Base-by-base conservation (phyloP, 2,329 filamentous ascomycete genomes). In the Bipolaris sorokiniana region DNA sequence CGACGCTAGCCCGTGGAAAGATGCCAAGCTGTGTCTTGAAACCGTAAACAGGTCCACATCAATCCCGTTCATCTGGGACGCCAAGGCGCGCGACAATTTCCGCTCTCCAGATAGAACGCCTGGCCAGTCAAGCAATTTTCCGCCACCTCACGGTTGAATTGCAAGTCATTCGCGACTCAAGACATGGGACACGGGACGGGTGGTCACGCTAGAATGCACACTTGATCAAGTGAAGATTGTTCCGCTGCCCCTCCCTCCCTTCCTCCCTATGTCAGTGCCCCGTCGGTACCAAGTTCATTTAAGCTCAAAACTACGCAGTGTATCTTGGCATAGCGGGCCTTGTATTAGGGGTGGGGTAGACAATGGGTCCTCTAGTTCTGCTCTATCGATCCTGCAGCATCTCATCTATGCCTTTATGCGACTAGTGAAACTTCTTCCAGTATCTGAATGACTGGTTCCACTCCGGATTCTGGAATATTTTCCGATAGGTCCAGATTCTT, bases 21-120 rank as follows among this genome's bases (percentile, higher is more conserved):
- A 48, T 38, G 48, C 50, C 49, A 56, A 53, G 42, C 47, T 48
- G 36, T 48, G 36, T 28, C 34, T n/a, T 62, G 61, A 63, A 63
- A 62, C 61, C 20, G 22, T 18, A 15, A 20, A 51, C 44, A 48
- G 44, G 45, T 51, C 54, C 54, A 51, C 48, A 37, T 44, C n/a
- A 13, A 33, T 31, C 22, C 46, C 45, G 28, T 23, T n/a, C 41
- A 44, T 26, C 48, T 55, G 44, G 38, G n/a, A 52, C 22, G 45
- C 46, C 47, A 51, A 57, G 54, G 20, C 33, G 20, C 26, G 10
- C 13, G 13, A n/a, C 40, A 38, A 55, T 55, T 50, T 50, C 51
- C 55, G 47, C 51, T 34, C 33, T 23, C 31, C n/a, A 45, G 37
- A 20, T 33, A 36, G 47, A 37, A 54, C 51, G 46, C 11, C 45